Evolutionary conservation across 305 asterid species (phyloP).

Genomic region (Fraxinus velutina): DNA sequence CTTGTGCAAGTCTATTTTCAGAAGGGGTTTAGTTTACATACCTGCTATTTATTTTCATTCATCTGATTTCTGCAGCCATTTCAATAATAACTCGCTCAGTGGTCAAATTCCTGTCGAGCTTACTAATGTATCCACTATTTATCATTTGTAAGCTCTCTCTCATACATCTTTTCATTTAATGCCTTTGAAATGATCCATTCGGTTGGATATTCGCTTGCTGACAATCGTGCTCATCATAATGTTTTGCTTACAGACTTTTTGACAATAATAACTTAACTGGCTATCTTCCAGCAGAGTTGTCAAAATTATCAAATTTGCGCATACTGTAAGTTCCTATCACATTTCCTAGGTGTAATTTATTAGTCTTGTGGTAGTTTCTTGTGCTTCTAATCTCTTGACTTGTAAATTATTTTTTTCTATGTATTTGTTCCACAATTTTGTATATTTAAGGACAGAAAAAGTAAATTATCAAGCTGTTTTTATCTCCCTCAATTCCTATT

Average conservation of each 20-base stretch:
- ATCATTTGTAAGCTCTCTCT: conserved; percentile 39
- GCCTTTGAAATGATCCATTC: background rate
- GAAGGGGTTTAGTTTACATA: background rate
- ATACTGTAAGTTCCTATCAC: conserved; percentile 38
- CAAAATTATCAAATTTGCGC: conserved; percentile 26
- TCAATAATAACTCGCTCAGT: conserved; percentile 49
- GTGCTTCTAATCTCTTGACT: background rate
- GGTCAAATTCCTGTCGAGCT: conserved; percentile 46
- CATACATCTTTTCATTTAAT: background rate
- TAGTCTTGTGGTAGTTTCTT: background rate
- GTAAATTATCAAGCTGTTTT: background rate
- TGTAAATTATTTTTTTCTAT: background rate
- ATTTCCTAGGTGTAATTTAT: background rate
- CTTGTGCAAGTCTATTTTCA: background rate
- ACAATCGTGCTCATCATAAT: conserved; percentile 1
- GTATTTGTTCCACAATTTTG: background rate
- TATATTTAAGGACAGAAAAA: background rate
- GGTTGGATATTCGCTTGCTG: background rate
- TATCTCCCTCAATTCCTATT: background rate
- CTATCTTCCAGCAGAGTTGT: conserved; percentile 38
- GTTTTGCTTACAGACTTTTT: conserved; percentile 35
- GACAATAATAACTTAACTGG: conserved; percentile 49
- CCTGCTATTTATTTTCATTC: conserved; percentile 2
- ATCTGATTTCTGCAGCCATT: conserved; percentile 39
- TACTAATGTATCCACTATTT: conserved; percentile 32